Evolutionary conservation across 768 basidiomycete species (phyloP).

Genomic region (Boletus rubroflammeus): DNA sequence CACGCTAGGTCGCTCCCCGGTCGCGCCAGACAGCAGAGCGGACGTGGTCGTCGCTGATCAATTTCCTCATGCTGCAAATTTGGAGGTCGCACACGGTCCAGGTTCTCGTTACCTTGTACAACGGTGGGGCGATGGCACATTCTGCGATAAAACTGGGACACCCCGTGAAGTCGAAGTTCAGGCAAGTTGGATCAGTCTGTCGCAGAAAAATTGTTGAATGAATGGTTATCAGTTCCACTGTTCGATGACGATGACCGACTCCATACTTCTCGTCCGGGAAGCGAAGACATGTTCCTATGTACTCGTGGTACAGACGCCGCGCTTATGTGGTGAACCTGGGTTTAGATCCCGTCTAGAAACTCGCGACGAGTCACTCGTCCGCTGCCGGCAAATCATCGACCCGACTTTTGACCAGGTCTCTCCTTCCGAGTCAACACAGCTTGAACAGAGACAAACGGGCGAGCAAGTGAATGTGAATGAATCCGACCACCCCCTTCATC

Average conservation of each 20-base stretch:
- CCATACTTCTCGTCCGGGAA: constrained; percentile 89
- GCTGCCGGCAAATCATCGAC: constrained; percentile 72
- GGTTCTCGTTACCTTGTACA: constrained; percentile 92
- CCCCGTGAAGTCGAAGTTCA: constrained; percentile 93
- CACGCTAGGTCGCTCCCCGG: constrained; percentile 69
- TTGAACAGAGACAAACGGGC: constrained; percentile 27
- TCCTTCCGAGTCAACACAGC: constrained; percentile 28
- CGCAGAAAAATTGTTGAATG: constrained; percentile 1
- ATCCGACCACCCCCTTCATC: constrained; percentile 54
- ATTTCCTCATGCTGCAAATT: constrained; percentile 59
- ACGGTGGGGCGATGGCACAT: constrained; percentile 85
- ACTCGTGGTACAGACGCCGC: constrained; percentile 90
- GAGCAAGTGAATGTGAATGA: constrained; percentile 40
- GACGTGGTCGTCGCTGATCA: constrained; percentile 66
- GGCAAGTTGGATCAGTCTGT: constrained; percentile 43
- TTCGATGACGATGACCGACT: constrained; percentile 90
- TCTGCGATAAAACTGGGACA: constrained; percentile 89
- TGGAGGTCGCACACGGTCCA: constrained; percentile 72
- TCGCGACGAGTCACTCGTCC: constrained; percentile 64
- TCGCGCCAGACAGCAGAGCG: constrained; percentile 53
- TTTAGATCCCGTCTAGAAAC: constrained; percentile 76
- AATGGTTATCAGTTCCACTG: constrained; percentile 73
- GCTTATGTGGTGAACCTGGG: constrained; percentile 88
- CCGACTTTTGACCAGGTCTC: constrained; percentile 11
- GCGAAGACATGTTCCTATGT: constrained; percentile 92